These are phyloP conservation scores for Debaryomyces coudertii DNA, from an alignment of 1,139 yeast species.

Conservation along the genomic window DNA sequence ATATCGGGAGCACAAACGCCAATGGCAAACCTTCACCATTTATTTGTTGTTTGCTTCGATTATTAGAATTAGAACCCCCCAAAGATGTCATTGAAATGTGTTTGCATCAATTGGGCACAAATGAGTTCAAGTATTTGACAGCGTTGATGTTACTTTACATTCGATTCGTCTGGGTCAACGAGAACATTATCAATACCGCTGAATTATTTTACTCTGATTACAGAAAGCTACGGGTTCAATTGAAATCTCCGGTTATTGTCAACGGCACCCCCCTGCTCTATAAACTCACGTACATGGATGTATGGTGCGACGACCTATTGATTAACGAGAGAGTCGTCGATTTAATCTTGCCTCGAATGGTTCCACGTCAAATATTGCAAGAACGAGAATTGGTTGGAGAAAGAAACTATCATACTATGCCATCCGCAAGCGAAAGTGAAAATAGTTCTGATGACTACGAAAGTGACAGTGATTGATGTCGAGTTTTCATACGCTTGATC, in stretches of 20 bases:
- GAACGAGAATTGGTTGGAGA: constrained; percentile 43
- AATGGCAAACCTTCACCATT: constrained; percentile 61
- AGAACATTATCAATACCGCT: constrained; percentile 48
- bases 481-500: background rate
- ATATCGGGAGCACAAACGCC: constrained; percentile 54
- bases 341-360: constrained; percentile 61
- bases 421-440: constrained; percentile 16
- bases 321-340: constrained; percentile 56
- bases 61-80: constrained; percentile 65
- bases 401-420: constrained; percentile 36
- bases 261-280: constrained; percentile 30
- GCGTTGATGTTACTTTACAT: constrained; percentile 62
- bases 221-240: constrained; percentile 46
- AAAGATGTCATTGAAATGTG: constrained; percentile 55
- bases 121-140: constrained; percentile 67
- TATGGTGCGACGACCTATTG: constrained; percentile 58
- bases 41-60: constrained; percentile 61
- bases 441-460: constrained; percentile 17
- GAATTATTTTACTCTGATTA: constrained; percentile 60
- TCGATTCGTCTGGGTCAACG: constrained; percentile 51
- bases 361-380: constrained; percentile 39
- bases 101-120: constrained; percentile 44
- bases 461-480: constrained; percentile 31
- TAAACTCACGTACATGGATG: constrained; percentile 56
- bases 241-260: constrained; percentile 32